Evolutionary conservation across 2,329 filamentous ascomycete genomes (phyloP).

Genomic region (Ophiostoma pallidulum): DNA sequence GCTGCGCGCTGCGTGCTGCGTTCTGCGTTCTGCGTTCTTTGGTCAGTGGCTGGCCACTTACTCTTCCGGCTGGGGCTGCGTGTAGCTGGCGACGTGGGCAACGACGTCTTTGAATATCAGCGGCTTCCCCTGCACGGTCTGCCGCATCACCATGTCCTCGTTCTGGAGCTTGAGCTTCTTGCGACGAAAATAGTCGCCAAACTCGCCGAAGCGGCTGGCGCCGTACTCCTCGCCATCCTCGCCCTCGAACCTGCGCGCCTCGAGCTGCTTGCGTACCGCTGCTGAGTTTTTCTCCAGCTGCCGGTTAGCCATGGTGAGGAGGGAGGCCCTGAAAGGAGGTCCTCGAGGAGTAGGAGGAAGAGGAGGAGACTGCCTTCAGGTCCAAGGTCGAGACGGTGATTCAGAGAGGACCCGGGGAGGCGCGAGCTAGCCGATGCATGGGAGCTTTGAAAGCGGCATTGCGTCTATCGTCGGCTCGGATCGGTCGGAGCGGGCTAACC

Average conservation of each 20-base stretch:
- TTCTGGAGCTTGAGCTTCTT: constrained; percentile 99
- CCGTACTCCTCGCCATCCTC: constrained; percentile 89
- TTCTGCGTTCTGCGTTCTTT: neutral
- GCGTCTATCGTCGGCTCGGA: neutral
- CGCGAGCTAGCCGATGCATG: constrained; percentile 5
- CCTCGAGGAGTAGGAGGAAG: neutral
- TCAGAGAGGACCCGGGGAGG: neutral
- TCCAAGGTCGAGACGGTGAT: neutral
- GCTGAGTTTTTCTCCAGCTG: constrained; percentile 55
- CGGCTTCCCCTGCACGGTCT: constrained; percentile 58
- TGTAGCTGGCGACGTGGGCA: constrained; percentile 90
- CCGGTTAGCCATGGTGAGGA: constrained; percentile 42
- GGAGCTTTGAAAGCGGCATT: neutral
- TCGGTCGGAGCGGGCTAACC: neutral
- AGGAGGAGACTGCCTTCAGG: neutral
- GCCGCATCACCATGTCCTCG: constrained; percentile 71
- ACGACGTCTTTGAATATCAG: constrained; percentile 86
- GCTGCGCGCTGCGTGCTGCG: too few relatives aligned
- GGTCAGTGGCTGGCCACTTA: too few relatives aligned
- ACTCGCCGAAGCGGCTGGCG: constrained; percentile 77
- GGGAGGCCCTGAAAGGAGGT: neutral
- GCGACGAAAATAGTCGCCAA: constrained; percentile 82
- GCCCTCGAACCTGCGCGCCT: constrained; percentile 61
- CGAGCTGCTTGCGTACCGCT: constrained; percentile 51
- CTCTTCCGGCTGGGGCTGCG: constrained; percentile 83